A percentile compares a stretch with the other conserved stretches of the same genome.
phyloP scores from a whole-genome alignment of 345 rosid genomes.

The Fremontodendron californicum region DNA sequence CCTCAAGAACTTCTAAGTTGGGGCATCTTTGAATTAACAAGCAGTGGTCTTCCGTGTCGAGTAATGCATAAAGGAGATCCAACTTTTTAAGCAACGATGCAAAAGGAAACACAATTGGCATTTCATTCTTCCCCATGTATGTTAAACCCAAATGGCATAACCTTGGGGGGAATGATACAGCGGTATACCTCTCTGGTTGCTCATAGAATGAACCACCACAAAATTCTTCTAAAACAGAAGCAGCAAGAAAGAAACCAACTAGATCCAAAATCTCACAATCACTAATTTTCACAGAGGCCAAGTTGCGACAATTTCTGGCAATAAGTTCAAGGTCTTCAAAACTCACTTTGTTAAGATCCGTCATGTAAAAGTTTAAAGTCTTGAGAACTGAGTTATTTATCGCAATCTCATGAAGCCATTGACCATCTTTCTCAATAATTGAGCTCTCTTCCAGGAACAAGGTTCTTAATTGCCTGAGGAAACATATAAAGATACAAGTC shows the following conservation, averaged over 20 bases:
- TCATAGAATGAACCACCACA: slow-evolving; percentile 77
- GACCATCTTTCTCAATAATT: slow-evolving; percentile 63
- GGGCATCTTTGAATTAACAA: slow-evolving; percentile 71
- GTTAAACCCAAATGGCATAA: slow-evolving; percentile 68
- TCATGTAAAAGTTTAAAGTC: slow-evolving; percentile 76
- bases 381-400: slow-evolving; percentile 63
- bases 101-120: slow-evolving; percentile 73
- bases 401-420: slow-evolving; percentile 91
- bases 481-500: slow-evolving; percentile 6
- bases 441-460: slow-evolving; percentile 81
- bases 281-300: slow-evolving; percentile 68
- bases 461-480: slow-evolving; percentile 64
- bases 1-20: slow-evolving; percentile 93
- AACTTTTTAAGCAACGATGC: slow-evolving; percentile 70
- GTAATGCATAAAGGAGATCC: slow-evolving; percentile 83
- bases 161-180: slow-evolving; percentile 49
- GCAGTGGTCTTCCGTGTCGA: slow-evolving; percentile 81
- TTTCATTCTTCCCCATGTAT: slow-evolving; percentile 65
- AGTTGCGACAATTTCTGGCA: slow-evolving; percentile 65
- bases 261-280: slow-evolving; percentile 73
- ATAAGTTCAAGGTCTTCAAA: slow-evolving; percentile 66
- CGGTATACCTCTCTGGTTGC: slow-evolving; percentile 44
- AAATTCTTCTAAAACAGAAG: slow-evolving; percentile 71
- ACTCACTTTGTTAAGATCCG: slow-evolving; percentile 47
- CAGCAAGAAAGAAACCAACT: slow-evolving; percentile 60